Conservation (phyloP, 202 grass and related monocot species). For the Digitaria exilis region DNA sequence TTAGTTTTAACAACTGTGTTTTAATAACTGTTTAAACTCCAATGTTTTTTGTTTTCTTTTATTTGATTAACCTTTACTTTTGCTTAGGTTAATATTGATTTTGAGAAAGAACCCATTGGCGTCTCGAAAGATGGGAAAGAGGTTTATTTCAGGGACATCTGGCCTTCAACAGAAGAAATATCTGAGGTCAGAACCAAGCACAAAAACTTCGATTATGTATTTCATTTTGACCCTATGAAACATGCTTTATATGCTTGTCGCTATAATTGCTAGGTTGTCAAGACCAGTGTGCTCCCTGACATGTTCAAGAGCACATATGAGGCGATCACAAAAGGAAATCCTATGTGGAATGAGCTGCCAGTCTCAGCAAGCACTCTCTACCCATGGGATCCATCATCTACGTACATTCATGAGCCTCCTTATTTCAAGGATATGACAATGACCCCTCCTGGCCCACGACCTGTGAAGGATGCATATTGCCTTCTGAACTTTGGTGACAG, state of each 20-base stretch:
- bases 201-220: background rate
- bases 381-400: conserved; percentile 84
- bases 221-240: conserved; percentile 12
- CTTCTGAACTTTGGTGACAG: conserved; percentile 96
- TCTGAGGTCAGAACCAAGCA: conserved; percentile 53
- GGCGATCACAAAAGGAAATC: conserved; percentile 92
- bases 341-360: conserved; percentile 94
- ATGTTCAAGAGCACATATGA: conserved; percentile 96
- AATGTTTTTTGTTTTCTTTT: background rate
- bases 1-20: background rate
- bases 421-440: conserved; percentile 98
- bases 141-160: conserved; percentile 87
- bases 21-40: background rate
- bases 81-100: conserved; percentile 95
- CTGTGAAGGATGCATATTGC: conserved; percentile 94
- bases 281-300: conserved; percentile 92
- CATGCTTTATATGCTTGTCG: conserved; percentile 28
- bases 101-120: conserved; percentile 90
- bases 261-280: conserved; percentile 74
- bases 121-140: conserved; percentile 89
- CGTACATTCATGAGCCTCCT: conserved; percentile 97
- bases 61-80: conserved; percentile 32
- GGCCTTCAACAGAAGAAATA: conserved; percentile 91
- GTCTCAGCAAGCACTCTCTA: conserved; percentile 82
- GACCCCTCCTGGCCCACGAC: conserved; percentile 86